phyloP scores from a whole-genome alignment of 1,284 basidiomycete genomes.

The Cronartium quercuum region DNA sequence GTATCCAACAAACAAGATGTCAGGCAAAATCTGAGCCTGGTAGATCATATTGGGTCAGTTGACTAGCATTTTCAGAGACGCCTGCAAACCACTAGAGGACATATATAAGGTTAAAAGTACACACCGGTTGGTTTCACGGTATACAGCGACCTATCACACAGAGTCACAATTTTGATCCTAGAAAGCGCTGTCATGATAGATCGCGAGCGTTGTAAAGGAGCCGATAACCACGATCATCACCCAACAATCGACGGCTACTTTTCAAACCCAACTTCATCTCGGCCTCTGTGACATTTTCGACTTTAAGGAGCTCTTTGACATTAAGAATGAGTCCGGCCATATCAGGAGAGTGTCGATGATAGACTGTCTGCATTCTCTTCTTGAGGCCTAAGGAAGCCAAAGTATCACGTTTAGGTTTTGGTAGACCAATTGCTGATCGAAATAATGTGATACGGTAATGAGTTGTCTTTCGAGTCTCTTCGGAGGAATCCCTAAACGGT shows the following conservation, averaged over 20 bases:
- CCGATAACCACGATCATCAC: slow-evolving; percentile 38
- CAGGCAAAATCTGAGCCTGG: no score
- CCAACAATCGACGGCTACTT: slow-evolving; percentile 21
- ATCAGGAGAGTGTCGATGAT: slow-evolving; percentile 38
- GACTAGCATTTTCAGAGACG: not conserved
- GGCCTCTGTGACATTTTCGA: slow-evolving; percentile 30
- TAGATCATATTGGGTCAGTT: no score
- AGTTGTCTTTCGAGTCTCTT: not conserved
- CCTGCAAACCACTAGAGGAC: no score
- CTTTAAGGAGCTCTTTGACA: slow-evolving; percentile 37
- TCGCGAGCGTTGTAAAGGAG: slow-evolving; percentile 27
- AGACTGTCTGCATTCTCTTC: slow-evolving; percentile 27
- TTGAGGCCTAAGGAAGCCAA: slow-evolving; percentile 31
- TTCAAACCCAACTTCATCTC: slow-evolving; percentile 10
- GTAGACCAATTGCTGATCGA: slow-evolving; percentile 35
- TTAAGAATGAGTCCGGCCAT: slow-evolving; percentile 28
- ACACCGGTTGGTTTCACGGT: no score
- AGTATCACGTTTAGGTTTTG: slow-evolving; percentile 13
- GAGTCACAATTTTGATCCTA: no score
- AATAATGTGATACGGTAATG: slow-evolving; percentile 33
- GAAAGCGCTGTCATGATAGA: not conserved
- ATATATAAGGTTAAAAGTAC: no score
- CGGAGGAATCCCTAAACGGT: not conserved
- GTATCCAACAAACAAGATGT: no score
- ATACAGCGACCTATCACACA: no score